Evolutionary conservation across 2,329 filamentous ascomycete genomes (phyloP), one percentile per base, ranked within the genome.

Genomic region (Endoconidiophora laricicola): DNA sequence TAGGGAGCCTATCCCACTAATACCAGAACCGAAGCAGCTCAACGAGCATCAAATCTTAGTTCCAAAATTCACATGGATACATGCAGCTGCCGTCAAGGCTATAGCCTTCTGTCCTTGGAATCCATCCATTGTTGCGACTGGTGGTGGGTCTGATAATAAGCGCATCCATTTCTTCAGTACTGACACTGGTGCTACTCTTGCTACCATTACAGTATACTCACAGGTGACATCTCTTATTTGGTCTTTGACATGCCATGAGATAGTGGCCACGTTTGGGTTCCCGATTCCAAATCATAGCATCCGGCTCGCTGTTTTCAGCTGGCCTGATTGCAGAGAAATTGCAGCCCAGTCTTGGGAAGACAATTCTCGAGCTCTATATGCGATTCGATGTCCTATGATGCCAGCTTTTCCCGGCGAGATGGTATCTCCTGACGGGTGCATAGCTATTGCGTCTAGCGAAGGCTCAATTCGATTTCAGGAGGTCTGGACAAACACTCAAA

Each of bases 41-140:
- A 38, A 7, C 2, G 39, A 42, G 40, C 20, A 44, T 22, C 47
- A 49, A 12, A 38, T 41, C 6, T 29, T 40, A 9, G 16, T 49
- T 6, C 48, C 52, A 7, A 45, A 74, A 57, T 79, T 94, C 61
- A 74, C 74, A 29, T 91, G 86, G 76, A 63, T 70, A 9, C 86
- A 98, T 61, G 78, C 78, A 23, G 90, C 90, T 0, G 91, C 91
- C 2, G 84, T 96, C 56, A 98, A 98, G 64, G 91, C 91, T 29
- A 91, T 96, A 57, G 87, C 91, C 2, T 96, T 96, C 64, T 94
- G 90, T 55, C 90, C 91, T 0, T 98, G 88, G 90, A 83, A 90
- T 51, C 77, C 83, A 22, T 83, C 82, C 3, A 72, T 98, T 3
- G 66, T 98, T 38, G 91, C 91, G 12, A 93, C 90, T 1, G 87